These are phyloP conservation scores for Ustilago shanxiensis DNA, from an alignment of 1,284 basidiomycete genomes.

Conservation along the genomic window DNA sequence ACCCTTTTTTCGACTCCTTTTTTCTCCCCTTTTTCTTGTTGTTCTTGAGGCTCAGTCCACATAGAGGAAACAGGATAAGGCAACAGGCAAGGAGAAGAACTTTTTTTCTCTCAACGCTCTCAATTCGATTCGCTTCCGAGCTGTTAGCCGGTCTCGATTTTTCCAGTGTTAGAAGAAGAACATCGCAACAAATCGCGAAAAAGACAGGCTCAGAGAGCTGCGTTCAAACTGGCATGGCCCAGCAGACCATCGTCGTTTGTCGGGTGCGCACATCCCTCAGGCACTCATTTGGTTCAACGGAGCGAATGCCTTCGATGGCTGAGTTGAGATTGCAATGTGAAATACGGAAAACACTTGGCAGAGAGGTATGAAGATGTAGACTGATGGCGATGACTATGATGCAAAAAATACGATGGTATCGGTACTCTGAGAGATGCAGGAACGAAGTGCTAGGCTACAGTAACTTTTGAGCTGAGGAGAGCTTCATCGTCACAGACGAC, in stretches of 20 bases:
- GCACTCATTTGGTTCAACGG: neutral
- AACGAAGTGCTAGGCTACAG: neutral
- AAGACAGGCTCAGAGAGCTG: neutral
- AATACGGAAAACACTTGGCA: neutral
- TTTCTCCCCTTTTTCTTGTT: conserved; percentile 3
- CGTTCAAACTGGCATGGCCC: too few relatives aligned
- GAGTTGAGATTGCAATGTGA: neutral
- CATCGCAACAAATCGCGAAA: neutral
- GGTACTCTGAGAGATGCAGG: neutral
- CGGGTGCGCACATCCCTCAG: neutral
- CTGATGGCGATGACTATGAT: neutral
- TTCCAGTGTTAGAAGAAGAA: conserved; percentile 1
- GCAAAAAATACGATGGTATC: conserved; percentile 9
- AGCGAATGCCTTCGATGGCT: neutral
- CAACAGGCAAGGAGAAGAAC: too few relatives aligned
- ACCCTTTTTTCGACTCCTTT: conserved; percentile 15
- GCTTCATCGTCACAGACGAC: conserved; percentile 17
- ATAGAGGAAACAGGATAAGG: neutral
- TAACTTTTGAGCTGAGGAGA: neutral
- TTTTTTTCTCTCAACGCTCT: neutral
- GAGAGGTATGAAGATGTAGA: neutral
- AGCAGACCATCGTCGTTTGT: neutral
- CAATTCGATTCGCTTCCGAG: conserved; percentile 23
- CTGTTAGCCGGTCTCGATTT: conserved; percentile 10
- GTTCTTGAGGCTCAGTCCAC: too few relatives aligned